Conservation (phyloP, 164 flowering plant genomes). For the Macadamia tetraphylla region DNA sequence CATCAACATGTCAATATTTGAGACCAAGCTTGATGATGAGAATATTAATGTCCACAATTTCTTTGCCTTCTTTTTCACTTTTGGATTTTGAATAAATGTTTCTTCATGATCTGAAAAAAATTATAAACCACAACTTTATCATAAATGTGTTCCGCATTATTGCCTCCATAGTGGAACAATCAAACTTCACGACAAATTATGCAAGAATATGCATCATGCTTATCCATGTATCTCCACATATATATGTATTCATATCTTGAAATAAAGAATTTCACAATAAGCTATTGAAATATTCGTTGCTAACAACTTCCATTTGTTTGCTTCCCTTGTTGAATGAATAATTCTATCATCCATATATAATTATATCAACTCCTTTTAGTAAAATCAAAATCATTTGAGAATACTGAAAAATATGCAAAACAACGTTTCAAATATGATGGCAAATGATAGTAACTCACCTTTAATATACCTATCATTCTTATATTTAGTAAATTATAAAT, state of each 20-base stretch:
- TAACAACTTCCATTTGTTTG: not conserved
- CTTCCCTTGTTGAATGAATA: not conserved
- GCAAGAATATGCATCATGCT: slow-evolving; percentile 10
- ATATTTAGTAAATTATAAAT: not conserved
- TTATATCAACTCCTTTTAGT: not conserved
- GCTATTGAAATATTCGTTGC: not conserved
- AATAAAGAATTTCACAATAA: not conserved
- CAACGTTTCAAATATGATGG: no score
- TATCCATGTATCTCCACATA: not conserved
- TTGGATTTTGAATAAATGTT: no score
- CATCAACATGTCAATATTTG: no score
- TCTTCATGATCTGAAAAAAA: not conserved
- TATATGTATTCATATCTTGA: not conserved
- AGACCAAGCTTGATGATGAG: no score
- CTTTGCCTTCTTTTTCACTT: not conserved
- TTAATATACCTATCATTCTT: not conserved
- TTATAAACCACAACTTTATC: no score
- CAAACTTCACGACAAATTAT: not conserved
- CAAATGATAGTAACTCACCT: no score
- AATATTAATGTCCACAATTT: not conserved
- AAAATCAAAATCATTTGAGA: not conserved
- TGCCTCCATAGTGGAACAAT: not conserved
- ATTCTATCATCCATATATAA: not conserved
- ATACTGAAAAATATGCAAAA: no score
- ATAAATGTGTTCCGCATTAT: not conserved